Percentiles rank a stretch among this genome's conserved stretches.
Evolutionary conservation across 192 early-diverging fungal species (phyloP).

Genomic region (Coemansia sp.): DNA sequence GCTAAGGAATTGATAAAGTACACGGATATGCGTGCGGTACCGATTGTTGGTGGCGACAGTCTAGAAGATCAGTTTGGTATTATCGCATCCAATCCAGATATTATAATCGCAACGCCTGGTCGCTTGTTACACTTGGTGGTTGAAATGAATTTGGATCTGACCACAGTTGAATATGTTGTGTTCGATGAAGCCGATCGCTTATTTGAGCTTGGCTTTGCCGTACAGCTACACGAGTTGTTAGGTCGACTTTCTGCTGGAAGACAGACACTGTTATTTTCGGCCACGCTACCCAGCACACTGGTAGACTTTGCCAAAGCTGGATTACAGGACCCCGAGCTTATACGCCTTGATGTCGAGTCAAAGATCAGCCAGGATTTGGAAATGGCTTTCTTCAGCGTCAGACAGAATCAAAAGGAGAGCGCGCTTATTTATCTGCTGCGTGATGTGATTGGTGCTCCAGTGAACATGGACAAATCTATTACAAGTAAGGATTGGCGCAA

Average conservation of each 20-base stretch:
- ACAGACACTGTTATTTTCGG: constrained; percentile 94
- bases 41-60: constrained; percentile 93
- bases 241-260: constrained; percentile 76
- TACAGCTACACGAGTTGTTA: constrained; percentile 92
- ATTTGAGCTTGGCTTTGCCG: constrained; percentile 96
- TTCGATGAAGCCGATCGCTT: constrained; percentile 99
- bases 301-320: constrained; percentile 98
- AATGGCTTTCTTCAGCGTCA: constrained; percentile 88
- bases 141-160: constrained; percentile 85
- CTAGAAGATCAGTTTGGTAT: constrained; percentile 96
- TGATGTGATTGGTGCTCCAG: constrained; percentile 70
- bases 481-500: constrained; percentile 31
- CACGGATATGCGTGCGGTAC: constrained; percentile 84
- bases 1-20: constrained; percentile 88
- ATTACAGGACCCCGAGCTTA: constrained; percentile 85
- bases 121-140: constrained; percentile 80
- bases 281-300: constrained; percentile 87
- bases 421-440: constrained; percentile 82
- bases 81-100: constrained; percentile 92
- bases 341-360: constrained; percentile 91
- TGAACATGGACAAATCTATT: constrained; percentile 53
- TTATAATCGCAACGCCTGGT: constrained; percentile 82
- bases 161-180: constrained; percentile 90
- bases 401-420: constrained; percentile 85
- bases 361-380: constrained; percentile 95